Base-by-base conservation (phyloP, 2,329 filamentous ascomycete genomes). In the Bipolaris victoriae region DNA sequence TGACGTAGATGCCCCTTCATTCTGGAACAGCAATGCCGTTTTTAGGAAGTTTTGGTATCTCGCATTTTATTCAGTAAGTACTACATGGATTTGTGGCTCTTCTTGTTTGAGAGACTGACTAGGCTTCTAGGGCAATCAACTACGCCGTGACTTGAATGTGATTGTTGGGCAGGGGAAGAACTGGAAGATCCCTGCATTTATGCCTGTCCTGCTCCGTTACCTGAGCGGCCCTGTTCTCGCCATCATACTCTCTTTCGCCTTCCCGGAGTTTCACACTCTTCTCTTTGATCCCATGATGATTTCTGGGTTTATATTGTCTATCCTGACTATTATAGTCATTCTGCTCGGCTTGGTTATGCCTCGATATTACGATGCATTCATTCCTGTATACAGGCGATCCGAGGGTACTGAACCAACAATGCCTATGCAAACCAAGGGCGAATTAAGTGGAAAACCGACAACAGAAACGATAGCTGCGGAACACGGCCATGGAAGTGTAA, bases 41-140 rank as follows among this genome's bases (percentile, higher is more conserved):
- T 35, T 78, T 1, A 69, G 72, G 36, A 77, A 77, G 1, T 79
- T 85, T 44, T 86, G 83, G 81, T 86, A 81, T 58, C 63, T 86
- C 16, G 78, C 78, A 1, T 83, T 85, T 59, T 86, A 86, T 70
- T 86, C 83, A n/a, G 83, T 84, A 78, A 72, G 81, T 46, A 9
- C 10, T 22, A 11, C 11, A 10, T n/a, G 20, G n/a, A 24, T 15
- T 11, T 20, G 2, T 5, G 35, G 6, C 18, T 2, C 11, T 7
- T n/a, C n/a, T 18, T 26, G 5, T 18, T 7, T 13, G 4, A 39
- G 24, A 45, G 22, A 46, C 47, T 52, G 44, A 60, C 31, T 20
- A 7, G 5, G 2, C 18, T 2, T 37, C 11, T 22, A 60, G 58
- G 59, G 59, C 13, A 61, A 61, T 33, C 84, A 86, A 76, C 77